Percentiles rank a stretch among this genome's conserved stretches.
Conservation (phyloP, 257 asterid genomes). For the Solanum chmielewskii region DNA sequence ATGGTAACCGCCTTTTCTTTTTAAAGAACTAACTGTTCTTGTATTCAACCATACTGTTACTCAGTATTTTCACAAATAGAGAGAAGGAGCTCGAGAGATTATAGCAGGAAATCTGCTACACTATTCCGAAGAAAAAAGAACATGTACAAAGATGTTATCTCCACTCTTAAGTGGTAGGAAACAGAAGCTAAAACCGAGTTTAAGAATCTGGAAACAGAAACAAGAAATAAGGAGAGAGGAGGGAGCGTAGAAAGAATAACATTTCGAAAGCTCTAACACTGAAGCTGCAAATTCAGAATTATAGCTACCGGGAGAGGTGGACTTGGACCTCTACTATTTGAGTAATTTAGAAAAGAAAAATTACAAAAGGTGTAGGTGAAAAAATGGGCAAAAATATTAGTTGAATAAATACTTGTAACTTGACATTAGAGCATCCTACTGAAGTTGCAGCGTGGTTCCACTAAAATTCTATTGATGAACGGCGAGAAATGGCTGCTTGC, state of each 20-base stretch:
- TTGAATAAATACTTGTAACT: not conserved
- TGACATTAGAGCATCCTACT: conserved; percentile 13
- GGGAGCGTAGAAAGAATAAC: not conserved
- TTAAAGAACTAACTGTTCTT: not conserved
- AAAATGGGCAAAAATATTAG: not conserved
- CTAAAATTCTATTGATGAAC: conserved; percentile 48
- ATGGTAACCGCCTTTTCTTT: not conserved
- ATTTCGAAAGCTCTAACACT: conserved; percentile 2
- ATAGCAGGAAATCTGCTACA: not conserved
- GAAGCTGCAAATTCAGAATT: conserved; percentile 3
- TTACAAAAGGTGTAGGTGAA: conserved; percentile 1
- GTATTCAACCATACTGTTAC: not conserved
- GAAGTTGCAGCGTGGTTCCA: conserved; percentile 36
- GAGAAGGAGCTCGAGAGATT: not conserved
- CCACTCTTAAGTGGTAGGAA: not conserved
- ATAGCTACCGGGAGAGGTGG: conserved; percentile 31
- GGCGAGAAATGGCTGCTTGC: conserved; percentile 72
- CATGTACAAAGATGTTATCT: not conserved
- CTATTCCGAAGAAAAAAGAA: not conserved
- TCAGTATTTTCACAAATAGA: not conserved
- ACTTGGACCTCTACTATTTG: conserved; percentile 34
- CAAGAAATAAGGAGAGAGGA: not conserved
- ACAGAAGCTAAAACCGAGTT: not conserved
- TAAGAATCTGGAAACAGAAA: not conserved
- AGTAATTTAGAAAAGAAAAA: conserved; percentile 3